Conservation (phyloP, 768 basidiomycete genomes). For the Tubosaeta brunneosetosa region DNA sequence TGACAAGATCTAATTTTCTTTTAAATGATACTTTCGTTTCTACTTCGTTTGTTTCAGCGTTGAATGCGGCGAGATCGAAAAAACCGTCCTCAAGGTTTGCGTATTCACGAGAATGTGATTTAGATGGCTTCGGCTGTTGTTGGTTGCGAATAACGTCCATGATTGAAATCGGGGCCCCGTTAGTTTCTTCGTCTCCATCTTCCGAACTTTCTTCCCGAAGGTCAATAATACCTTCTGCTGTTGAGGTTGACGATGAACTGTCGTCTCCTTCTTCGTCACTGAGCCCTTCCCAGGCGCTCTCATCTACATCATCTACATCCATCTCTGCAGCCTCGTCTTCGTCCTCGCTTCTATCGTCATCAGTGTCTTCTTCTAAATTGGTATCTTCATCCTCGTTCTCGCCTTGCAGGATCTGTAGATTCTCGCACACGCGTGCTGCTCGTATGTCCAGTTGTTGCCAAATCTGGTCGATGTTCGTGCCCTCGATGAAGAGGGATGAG, state of each 20-base stretch:
- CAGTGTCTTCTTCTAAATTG: slow-evolving; percentile 13
- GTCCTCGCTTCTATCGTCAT: slow-evolving; percentile 25
- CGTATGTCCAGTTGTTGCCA: slow-evolving; percentile 94
- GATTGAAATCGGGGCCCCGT: slow-evolving; percentile 20
- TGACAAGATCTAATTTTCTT: slow-evolving; percentile 54
- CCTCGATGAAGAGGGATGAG: slow-evolving; percentile 66
- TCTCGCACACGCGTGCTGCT: slow-evolving; percentile 60
- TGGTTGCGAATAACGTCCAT: slow-evolving; percentile 24
- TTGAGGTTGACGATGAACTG: slow-evolving; percentile 17
- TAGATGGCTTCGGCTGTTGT: slow-evolving; percentile 19
- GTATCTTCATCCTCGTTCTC: slow-evolving; percentile 35
- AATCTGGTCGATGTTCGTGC: slow-evolving; percentile 80
- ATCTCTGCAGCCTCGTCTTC: slow-evolving; percentile 33
- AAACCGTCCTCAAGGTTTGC: slow-evolving; percentile 81
- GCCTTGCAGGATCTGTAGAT: slow-evolving; percentile 64
- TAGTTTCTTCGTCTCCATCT: slow-evolving; percentile 36
- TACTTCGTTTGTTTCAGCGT: slow-evolving; percentile 73
- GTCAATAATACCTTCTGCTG: slow-evolving; percentile 20
- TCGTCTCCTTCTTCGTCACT: slow-evolving; percentile 20
- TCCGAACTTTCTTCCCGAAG: slow-evolving; percentile 39
- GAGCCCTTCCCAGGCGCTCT: slow-evolving; percentile 26
- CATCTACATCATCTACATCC: slow-evolving; percentile 22
- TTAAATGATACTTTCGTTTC: slow-evolving; percentile 61
- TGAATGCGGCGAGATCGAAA: slow-evolving; percentile 85
- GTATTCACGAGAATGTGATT: slow-evolving; percentile 27